Evolutionary conservation across 1,284 basidiomycete species (phyloP).

Genomic region (Rhodotorula sp.): DNA sequence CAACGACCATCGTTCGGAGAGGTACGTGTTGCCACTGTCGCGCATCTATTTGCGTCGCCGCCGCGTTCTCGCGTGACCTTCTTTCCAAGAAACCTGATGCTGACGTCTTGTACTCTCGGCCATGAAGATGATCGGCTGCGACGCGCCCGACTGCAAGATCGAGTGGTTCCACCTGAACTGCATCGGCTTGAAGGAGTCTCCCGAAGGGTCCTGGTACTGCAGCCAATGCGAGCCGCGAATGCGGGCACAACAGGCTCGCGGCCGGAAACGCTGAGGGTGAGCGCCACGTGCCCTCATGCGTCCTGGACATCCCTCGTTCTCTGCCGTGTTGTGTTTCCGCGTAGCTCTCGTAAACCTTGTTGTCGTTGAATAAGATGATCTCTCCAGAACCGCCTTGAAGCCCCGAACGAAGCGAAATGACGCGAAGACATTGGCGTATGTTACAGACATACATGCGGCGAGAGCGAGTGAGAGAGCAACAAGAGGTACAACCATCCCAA

Average conservation of each 20-base stretch:
- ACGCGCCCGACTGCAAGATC: conserved; percentile 43
- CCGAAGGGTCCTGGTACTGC: conserved; percentile 79
- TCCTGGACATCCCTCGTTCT: neutral
- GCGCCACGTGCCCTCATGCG: neutral
- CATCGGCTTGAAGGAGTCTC: conserved; percentile 68
- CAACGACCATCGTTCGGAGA: conserved; percentile 45
- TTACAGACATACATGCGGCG: conserved; percentile 4
- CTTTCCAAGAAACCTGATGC: neutral
- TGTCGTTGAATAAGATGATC: no score
- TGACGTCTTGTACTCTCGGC: neutral
- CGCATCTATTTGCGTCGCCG: neutral
- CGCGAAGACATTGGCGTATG: no score
- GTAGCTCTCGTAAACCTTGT: neutral
- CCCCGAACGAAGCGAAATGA: no score
- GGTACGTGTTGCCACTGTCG: conserved; percentile 20
- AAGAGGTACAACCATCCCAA: conserved; percentile 4
- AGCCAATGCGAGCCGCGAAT: conserved; percentile 56
- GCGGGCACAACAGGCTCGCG: conserved; percentile 18
- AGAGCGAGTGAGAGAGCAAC: conserved; percentile 1
- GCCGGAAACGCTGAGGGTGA: conserved; percentile 5
- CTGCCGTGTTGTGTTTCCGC: neutral
- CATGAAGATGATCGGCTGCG: conserved; percentile 46
- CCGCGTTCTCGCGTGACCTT: neutral
- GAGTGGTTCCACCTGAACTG: conserved; percentile 69
- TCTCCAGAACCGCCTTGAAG: no score